A percentile compares a stretch with the other conserved stretches of the same genome.
These are phyloP conservation scores for Annulohypoxylon moriforme DNA, from an alignment of 495 filamentous ascomycete genomes.

Conservation along the genomic window DNA sequence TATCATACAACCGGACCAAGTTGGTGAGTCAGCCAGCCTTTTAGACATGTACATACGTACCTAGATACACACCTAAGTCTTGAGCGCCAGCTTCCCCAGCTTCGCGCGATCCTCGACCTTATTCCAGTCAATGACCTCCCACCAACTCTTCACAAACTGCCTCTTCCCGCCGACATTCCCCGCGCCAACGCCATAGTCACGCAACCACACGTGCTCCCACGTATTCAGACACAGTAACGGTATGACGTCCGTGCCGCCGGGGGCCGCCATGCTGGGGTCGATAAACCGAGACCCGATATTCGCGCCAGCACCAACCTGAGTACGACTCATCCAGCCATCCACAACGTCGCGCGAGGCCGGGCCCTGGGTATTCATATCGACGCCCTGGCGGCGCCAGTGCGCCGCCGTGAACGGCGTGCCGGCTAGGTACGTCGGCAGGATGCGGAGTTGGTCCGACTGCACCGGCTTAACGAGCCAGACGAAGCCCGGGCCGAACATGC, in stretches of 20 bases:
- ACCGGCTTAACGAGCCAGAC: constrained; percentile 85
- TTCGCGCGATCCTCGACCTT: constrained; percentile 63
- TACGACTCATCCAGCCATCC: constrained; percentile 46
- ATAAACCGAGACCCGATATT: constrained; percentile 47
- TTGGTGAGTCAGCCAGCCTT: background rate
- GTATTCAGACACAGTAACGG: constrained; percentile 92
- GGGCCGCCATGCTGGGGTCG: constrained; percentile 56
- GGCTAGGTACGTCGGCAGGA: constrained; percentile 90
- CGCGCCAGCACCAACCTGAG: constrained; percentile 51
- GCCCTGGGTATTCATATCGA: constrained; percentile 80
- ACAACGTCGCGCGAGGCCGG: constrained; percentile 26
- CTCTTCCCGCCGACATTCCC: constrained; percentile 70
- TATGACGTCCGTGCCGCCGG: constrained; percentile 75
- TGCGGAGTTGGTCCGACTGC: constrained; percentile 64
- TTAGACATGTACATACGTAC: background rate
- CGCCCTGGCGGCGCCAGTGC: constrained; percentile 80
- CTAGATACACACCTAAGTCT: background rate
- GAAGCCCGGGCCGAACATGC: constrained; percentile 97
- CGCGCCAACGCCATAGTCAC: constrained; percentile 76
- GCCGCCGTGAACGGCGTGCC: constrained; percentile 88
- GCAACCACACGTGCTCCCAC: constrained; percentile 94
- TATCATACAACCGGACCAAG: constrained; percentile 46
- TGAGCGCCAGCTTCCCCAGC: constrained; percentile 26
- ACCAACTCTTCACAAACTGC: constrained; percentile 82
- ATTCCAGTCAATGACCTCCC: constrained; percentile 87